Conservation (phyloP, 2,329 filamentous ascomycete species). For the Shiraia sp. region DNA sequence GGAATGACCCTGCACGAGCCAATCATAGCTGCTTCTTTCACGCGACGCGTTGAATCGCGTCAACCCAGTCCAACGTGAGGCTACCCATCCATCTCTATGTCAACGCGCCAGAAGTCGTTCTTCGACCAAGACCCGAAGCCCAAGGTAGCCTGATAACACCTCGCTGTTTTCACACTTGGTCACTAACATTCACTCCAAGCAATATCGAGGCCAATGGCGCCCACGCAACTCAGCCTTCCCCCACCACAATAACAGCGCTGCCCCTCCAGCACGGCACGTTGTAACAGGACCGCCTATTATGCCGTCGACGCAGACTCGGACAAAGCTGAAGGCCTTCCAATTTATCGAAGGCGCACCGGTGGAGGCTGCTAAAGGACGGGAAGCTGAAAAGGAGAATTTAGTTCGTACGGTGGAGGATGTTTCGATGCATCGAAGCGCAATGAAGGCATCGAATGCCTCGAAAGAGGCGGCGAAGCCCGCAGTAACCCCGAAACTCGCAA, state of each 20-base stretch:
- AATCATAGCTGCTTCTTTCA: slow-evolving; percentile 5
- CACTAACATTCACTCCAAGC: slow-evolving; percentile 17
- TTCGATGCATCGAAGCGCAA: slow-evolving; percentile 17
- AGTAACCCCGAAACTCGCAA: slow-evolving; percentile 32
- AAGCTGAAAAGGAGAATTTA: slow-evolving; percentile 52
- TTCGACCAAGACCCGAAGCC: slow-evolving; percentile 52
- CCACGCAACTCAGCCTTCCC: slow-evolving; percentile 31
- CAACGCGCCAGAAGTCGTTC: slow-evolving; percentile 55
- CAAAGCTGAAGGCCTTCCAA: slow-evolving; percentile 60
- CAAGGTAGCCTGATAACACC: slow-evolving; percentile 38
- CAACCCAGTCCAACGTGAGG: slow-evolving; percentile 5
- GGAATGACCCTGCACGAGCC: background rate
- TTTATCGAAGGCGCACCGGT: slow-evolving; percentile 49
- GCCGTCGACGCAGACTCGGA: slow-evolving; percentile 57
- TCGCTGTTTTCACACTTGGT: slow-evolving; percentile 1
- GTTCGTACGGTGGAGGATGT: slow-evolving; percentile 7
- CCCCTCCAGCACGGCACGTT: slow-evolving; percentile 37
- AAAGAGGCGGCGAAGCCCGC: slow-evolving; percentile 19
- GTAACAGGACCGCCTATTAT: slow-evolving; percentile 48
- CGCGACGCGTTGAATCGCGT: slow-evolving; percentile 20
- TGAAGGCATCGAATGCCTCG: slow-evolving; percentile 21
- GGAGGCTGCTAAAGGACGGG: slow-evolving; percentile 22
- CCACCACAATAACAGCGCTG: slow-evolving; percentile 27
- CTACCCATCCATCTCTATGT: slow-evolving; percentile 40
- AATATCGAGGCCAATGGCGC: slow-evolving; percentile 42